A percentile compares a stretch with the other conserved stretches of the same genome.
Evolutionary conservation across 257 asterid species (phyloP).

Genomic region (Penstemon barbatus): DNA sequence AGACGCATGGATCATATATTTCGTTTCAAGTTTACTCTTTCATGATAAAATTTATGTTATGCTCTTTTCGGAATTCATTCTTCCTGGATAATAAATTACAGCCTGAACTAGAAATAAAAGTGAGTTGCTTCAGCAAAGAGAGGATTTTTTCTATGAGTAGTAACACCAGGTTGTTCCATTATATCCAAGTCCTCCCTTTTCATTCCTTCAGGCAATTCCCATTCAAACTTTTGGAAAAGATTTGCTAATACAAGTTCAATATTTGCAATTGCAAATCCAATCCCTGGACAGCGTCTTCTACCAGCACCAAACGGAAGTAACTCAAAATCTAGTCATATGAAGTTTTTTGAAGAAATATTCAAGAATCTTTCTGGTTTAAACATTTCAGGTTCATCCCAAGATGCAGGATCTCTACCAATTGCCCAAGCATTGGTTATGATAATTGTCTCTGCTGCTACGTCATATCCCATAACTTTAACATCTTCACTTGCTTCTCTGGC

Average conservation of each 20-base stretch:
- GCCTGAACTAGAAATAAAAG: neutral
- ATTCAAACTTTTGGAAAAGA: constrained; percentile 34
- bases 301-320: constrained; percentile 44
- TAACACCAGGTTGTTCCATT: constrained; percentile 30
- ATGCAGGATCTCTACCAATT: constrained; percentile 36
- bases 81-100: too few relatives aligned
- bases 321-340: constrained; percentile 36
- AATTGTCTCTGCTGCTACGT: constrained; percentile 41
- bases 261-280: constrained; percentile 31
- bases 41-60: too few relatives aligned
- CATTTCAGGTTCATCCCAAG: constrained; percentile 45
- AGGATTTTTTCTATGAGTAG: constrained; percentile 27
- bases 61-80: too few relatives aligned
- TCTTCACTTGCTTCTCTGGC: constrained; percentile 35
- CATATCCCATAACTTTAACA: constrained; percentile 38
- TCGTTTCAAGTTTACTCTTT: too few relatives aligned
- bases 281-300: constrained; percentile 43
- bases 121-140: constrained; percentile 30
- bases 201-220: constrained; percentile 31
- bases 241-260: constrained; percentile 35
- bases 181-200: constrained; percentile 30
- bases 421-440: constrained; percentile 43
- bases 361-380: constrained; percentile 51
- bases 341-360: constrained; percentile 18
- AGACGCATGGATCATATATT: too few relatives aligned